A percentile compares a stretch with the other conserved stretches of the same genome.
These are phyloP conservation scores for Eragrostis tef DNA, from an alignment of 202 grass and related monocot genomes.

Conservation along the genomic window DNA sequence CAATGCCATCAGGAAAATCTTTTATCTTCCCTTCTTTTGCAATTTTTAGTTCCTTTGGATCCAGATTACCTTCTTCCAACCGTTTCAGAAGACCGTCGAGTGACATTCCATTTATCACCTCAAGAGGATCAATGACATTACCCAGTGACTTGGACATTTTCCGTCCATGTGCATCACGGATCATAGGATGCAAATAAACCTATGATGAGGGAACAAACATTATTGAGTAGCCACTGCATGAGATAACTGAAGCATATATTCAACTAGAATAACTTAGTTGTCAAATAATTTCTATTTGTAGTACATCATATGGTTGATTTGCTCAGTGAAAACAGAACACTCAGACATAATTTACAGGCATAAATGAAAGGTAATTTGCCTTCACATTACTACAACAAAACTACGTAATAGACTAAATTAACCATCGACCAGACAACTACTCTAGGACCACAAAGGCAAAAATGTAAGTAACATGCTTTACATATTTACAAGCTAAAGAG, in stretches of 20 bases:
- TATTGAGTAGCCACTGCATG: neutral
- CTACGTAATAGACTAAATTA: slow-evolving; percentile 13
- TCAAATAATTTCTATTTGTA: neutral
- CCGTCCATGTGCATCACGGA: slow-evolving; percentile 85
- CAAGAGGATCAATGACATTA: slow-evolving; percentile 88
- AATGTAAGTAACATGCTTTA: neutral
- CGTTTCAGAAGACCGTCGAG: slow-evolving; percentile 74
- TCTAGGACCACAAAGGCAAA: neutral
- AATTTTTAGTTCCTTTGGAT: slow-evolving; percentile 64
- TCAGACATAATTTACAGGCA: neutral
- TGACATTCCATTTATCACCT: slow-evolving; percentile 84
- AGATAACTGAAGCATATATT: slow-evolving; percentile 22
- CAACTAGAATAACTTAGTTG: neutral
- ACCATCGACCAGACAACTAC: slow-evolving; percentile 1
- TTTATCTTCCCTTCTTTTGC: slow-evolving; percentile 80
- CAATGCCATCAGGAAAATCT: slow-evolving; percentile 92
- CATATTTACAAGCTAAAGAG: slow-evolving; percentile 14
- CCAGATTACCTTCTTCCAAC: slow-evolving; percentile 85
- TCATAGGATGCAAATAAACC: slow-evolving; percentile 96
- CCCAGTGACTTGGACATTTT: slow-evolving; percentile 97
- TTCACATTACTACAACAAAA: slow-evolving; percentile 29
- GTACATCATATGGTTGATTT: neutral
- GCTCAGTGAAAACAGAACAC: neutral
- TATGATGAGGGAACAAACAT: slow-evolving; percentile 18
- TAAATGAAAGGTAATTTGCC: neutral